These are phyloP conservation scores for Juglanconis sp. DNA, from an alignment of 2,329 filamentous ascomycete genomes.

Conservation along the genomic window DNA sequence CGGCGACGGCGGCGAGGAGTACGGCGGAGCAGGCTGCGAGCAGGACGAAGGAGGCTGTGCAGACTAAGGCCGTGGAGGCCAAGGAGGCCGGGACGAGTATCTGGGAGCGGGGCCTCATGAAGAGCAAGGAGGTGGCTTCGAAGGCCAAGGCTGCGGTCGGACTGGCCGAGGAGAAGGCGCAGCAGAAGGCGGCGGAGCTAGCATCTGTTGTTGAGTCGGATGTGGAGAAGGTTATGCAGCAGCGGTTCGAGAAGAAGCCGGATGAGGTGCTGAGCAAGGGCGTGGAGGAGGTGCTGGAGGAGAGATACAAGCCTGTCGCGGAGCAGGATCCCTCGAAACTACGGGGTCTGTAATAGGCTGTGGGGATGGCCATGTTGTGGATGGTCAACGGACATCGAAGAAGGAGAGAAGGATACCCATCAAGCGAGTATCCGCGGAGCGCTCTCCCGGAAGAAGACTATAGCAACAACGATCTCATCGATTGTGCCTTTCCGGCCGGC, in stretches of 20 bases:
- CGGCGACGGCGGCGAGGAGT: slow-evolving; percentile 21
- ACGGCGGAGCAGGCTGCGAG: slow-evolving; percentile 19
- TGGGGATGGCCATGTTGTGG: not conserved
- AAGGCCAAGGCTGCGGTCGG: slow-evolving; percentile 35
- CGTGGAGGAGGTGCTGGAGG: slow-evolving; percentile 50
- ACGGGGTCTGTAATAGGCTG: slow-evolving; percentile 30
- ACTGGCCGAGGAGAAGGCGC: slow-evolving; percentile 33
- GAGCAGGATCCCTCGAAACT: slow-evolving; percentile 43
- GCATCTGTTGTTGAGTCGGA: slow-evolving; percentile 28
- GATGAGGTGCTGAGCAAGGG: slow-evolving; percentile 41
- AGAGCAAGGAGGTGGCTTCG: slow-evolving; percentile 37
- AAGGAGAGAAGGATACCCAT: no score
- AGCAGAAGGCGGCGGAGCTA: slow-evolving; percentile 27
- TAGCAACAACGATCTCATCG: no score
- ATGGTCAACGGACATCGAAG: no score
- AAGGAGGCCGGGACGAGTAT: slow-evolving; percentile 36
- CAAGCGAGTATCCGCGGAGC: no score
- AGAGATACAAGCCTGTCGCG: slow-evolving; percentile 51
- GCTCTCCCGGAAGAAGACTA: no score
- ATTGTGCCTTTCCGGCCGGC: no score
- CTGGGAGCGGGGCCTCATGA: slow-evolving; percentile 40
- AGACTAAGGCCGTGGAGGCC: slow-evolving; percentile 32
- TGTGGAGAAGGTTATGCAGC: slow-evolving; percentile 47
- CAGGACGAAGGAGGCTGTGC: slow-evolving; percentile 25
- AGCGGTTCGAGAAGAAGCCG: slow-evolving; percentile 46